Conservation (phyloP, 2,329 filamentous ascomycete genomes). For the Cercospora janseana region DNA sequence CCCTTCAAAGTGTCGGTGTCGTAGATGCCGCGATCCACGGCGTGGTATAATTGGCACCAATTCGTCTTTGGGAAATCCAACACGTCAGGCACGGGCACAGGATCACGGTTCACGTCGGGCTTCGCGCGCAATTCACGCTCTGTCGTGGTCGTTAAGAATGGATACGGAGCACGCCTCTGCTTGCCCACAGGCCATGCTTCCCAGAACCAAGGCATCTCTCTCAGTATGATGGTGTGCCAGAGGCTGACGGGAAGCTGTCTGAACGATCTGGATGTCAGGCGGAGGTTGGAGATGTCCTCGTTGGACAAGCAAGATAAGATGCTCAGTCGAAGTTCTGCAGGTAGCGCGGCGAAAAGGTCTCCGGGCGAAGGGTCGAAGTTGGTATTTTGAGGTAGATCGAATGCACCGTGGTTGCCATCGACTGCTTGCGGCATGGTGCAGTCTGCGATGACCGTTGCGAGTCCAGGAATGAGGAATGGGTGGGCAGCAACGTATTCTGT, state of each 20-base stretch:
- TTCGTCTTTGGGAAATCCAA: slow-evolving; percentile 9
- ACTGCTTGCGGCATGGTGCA: neutral
- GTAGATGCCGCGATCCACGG: neutral
- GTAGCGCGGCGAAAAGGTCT: slow-evolving; percentile 14
- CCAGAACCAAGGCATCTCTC: slow-evolving; percentile 26
- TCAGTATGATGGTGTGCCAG: slow-evolving; percentile 16
- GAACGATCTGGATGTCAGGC: slow-evolving; percentile 19
- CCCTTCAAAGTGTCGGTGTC: slow-evolving; percentile 9
- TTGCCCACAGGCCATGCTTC: slow-evolving; percentile 15
- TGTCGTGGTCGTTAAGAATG: slow-evolving; percentile 1
- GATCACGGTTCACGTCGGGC: neutral
- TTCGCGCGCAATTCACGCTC: neutral
- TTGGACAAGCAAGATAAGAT: slow-evolving; percentile 8
- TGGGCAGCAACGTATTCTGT: slow-evolving; percentile 16
- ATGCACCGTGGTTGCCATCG: neutral
- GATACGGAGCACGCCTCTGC: neutral
- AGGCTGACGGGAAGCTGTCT: slow-evolving; percentile 19
- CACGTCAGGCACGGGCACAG: slow-evolving; percentile 8
- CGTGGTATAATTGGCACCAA: slow-evolving; percentile 16
- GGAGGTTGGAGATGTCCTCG: slow-evolving; percentile 12
- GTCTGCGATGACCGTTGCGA: neutral
- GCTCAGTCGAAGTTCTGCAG: slow-evolving; percentile 9
- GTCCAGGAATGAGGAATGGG: slow-evolving; percentile 11
- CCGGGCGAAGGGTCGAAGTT: neutral
- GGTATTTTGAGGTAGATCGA: neutral